A percentile compares a stretch with the other conserved stretches of the same genome.
phyloP scores from a whole-genome alignment of 2,329 filamentous ascomycete genomes.

The Fusarium tricinctum region DNA sequence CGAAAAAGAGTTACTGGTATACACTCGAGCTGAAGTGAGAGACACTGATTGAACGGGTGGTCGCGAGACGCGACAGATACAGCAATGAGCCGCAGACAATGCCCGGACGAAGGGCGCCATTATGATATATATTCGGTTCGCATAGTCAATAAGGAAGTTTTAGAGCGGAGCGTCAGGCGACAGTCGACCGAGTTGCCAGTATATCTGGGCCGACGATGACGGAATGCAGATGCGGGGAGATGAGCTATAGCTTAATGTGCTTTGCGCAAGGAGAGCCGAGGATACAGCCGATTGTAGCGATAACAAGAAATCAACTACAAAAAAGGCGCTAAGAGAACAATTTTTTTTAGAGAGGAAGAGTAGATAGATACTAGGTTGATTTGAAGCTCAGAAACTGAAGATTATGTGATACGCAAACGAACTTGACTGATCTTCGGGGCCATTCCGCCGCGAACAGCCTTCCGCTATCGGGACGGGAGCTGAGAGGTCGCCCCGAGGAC shows the following conservation, averaged over 20 bases:
- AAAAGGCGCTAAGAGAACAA: not conserved
- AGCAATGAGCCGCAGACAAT: conserved; percentile 35
- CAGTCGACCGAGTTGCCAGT: conserved; percentile 37
- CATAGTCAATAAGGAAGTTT: conserved; percentile 41
- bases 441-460: conserved; percentile 20
- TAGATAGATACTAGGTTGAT: not conserved
- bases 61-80: conserved; percentile 28
- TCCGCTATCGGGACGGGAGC: conserved; percentile 39
- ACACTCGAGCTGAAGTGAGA: conserved; percentile 12
- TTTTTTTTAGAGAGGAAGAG: not conserved
- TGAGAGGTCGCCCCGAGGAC: conserved; percentile 1
- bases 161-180: conserved; percentile 35
- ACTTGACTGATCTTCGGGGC: conserved; percentile 14
- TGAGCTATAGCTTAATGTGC: conserved; percentile 37
- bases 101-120: conserved; percentile 49
- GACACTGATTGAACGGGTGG: conserved; percentile 14
- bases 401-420: conserved; percentile 14
- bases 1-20: conserved; percentile 3
- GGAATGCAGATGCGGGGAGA: conserved; percentile 48
- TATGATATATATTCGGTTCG: conserved; percentile 33
- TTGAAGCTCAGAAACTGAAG: not conserved
- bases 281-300: conserved; percentile 33
- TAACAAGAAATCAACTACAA: not conserved
- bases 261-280: conserved; percentile 26
- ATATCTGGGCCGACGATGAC: conserved; percentile 44